phyloP scores from a whole-genome alignment of 1,284 basidiomycete genomes.

The Fomitopsis palustris region DNA sequence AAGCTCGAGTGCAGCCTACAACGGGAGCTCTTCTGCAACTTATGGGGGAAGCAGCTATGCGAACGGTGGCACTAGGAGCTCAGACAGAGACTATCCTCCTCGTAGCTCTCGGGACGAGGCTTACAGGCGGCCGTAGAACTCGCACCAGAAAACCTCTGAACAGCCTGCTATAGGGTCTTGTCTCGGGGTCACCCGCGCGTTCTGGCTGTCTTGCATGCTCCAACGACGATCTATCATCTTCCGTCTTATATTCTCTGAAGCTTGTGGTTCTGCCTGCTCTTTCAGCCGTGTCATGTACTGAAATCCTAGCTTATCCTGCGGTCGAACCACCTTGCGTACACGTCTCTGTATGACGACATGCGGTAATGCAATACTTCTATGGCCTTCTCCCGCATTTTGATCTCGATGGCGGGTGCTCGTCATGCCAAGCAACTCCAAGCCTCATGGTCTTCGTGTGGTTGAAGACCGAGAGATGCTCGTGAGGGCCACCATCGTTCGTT shows the following conservation, averaged over 20 bases:
- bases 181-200: neutral
- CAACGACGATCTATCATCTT: neutral
- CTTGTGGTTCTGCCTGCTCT: neutral
- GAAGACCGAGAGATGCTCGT: neutral
- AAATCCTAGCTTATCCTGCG: neutral
- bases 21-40: conserved; percentile 33
- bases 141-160: neutral
- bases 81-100: conserved; percentile 58
- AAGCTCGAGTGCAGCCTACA: conserved; percentile 50
- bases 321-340: neutral
- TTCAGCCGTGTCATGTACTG: neutral
- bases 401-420: neutral
- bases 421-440: neutral
- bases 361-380: neutral
- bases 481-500: too few species aligned
- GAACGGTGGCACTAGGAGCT: conserved; percentile 36
- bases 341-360: neutral
- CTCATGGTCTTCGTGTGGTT: neutral
- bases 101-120: conserved; percentile 49
- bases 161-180: neutral
- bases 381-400: neutral
- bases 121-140: conserved; percentile 34
- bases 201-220: neutral
- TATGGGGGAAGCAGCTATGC: conserved; percentile 45
- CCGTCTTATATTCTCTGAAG: neutral